Conservation (phyloP, 306 rosid genomes). For the Spatholobus suberectus region DNA sequence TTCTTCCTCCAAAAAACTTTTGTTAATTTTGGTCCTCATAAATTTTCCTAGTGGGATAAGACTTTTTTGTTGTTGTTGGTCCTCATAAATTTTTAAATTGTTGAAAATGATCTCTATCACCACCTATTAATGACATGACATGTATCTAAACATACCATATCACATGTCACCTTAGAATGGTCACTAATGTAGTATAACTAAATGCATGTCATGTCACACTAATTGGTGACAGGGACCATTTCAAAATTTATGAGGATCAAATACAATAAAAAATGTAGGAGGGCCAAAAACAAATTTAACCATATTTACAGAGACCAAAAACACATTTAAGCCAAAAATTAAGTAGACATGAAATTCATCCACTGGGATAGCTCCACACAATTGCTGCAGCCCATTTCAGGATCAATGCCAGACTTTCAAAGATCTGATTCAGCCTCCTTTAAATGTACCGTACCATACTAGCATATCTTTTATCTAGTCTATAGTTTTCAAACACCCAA, state of each 20-base stretch:
- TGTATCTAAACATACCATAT: background rate
- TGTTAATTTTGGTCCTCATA: background rate
- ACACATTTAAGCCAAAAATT: background rate
- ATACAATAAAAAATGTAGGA: background rate
- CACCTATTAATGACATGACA: too few relatives aligned
- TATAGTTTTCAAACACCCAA: background rate
- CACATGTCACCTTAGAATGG: background rate
- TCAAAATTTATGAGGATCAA: background rate
- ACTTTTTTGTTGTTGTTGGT: background rate
- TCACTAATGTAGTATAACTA: background rate
- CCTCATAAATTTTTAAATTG: too few relatives aligned
- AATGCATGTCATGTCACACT: background rate
- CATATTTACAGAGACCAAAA: background rate
- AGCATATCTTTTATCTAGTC: background rate
- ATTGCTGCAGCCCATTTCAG: constrained; percentile 5
- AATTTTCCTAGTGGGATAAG: background rate
- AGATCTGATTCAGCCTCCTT: background rate
- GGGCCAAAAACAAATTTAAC: background rate
- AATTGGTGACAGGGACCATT: background rate
- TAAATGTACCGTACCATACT: background rate
- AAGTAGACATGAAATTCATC: constrained; percentile 18
- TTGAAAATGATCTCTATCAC: too few relatives aligned
- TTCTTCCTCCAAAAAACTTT: background rate
- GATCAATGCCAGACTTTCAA: background rate
- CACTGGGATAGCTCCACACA: background rate